A percentile compares a stretch with the other conserved stretches of the same genome.
phyloP scores from a whole-genome alignment of 345 rosid species.

The Corymbia maculata region DNA sequence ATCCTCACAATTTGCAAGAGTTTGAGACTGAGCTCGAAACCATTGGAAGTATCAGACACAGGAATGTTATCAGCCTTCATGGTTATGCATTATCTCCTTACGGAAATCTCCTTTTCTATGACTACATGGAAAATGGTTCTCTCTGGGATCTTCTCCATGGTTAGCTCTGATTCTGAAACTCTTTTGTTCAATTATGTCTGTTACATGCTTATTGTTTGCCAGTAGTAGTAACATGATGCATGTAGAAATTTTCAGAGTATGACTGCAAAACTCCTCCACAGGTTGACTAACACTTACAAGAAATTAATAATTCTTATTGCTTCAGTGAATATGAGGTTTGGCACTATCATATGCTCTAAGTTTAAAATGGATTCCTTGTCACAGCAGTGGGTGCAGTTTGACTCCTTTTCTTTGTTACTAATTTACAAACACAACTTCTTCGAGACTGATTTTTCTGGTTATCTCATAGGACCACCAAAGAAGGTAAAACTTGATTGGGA shows the following conservation, averaged over 20 bases:
- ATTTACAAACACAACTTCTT: neutral
- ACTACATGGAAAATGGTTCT: constrained; percentile 94
- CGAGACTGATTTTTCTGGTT: neutral
- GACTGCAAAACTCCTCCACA: neutral
- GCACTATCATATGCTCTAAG: neutral
- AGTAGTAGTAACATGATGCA: neutral
- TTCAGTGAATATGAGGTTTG: neutral
- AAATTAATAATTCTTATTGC: neutral
- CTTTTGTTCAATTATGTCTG: neutral
- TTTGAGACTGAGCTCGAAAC: constrained; percentile 95
- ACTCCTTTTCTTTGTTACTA: neutral
- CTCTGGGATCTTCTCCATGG: constrained; percentile 98
- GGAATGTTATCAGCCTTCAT: constrained; percentile 85
- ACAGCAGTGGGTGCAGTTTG: neutral
- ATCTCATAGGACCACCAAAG: constrained; percentile 42
- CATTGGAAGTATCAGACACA: constrained; percentile 83
- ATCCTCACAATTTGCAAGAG: constrained; percentile 50
- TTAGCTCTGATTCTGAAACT: constrained; percentile 1
- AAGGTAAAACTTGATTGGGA: constrained; percentile 98
- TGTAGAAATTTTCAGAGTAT: neutral
- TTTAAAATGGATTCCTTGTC: neutral
- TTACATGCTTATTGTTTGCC: neutral
- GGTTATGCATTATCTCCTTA: constrained; percentile 68
- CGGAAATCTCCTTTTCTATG: constrained; percentile 95
- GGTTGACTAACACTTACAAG: neutral